Evolutionary conservation across 2,329 filamentous ascomycete genomes (phyloP).

Genomic region (Phoma herbarum): DNA sequence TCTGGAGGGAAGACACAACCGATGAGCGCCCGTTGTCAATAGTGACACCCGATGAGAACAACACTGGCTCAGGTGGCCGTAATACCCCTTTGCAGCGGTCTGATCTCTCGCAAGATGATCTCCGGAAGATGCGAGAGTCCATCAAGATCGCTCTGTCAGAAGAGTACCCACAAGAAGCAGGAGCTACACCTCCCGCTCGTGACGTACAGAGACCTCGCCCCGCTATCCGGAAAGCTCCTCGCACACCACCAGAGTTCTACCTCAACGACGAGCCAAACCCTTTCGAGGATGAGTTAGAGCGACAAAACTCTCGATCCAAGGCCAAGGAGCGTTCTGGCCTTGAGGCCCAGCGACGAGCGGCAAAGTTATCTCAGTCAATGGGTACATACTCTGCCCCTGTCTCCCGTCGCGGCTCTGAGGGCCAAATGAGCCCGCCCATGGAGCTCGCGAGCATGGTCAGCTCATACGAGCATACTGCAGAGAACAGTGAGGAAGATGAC

Average conservation of each 20-base stretch:
- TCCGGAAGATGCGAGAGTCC: slow-evolving; percentile 45
- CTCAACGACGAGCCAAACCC: slow-evolving; percentile 47
- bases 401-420: slow-evolving; percentile 49
- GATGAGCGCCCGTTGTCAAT: slow-evolving; percentile 25
- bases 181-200: slow-evolving; percentile 27
- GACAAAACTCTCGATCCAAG: slow-evolving; percentile 24
- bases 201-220: slow-evolving; percentile 49
- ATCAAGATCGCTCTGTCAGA: slow-evolving; percentile 47
- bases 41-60: slow-evolving; percentile 33
- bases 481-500: slow-evolving; percentile 38
- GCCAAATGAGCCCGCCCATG: slow-evolving; percentile 35
- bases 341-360: slow-evolving; percentile 47
- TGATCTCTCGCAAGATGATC: slow-evolving; percentile 48
- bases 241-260: slow-evolving; percentile 46
- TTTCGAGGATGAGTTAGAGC: slow-evolving; percentile 37
- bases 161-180: slow-evolving; percentile 34
- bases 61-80: slow-evolving; percentile 39
- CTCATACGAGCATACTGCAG: slow-evolving; percentile 31
- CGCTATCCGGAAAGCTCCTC: slow-evolving; percentile 47
- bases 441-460: slow-evolving; percentile 30
- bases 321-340: slow-evolving; percentile 47
- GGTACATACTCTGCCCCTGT: slow-evolving; percentile 48
- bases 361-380: slow-evolving; percentile 46
- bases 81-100: slow-evolving; percentile 42
- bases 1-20: slow-evolving; percentile 40